phyloP scores from a whole-genome alignment of 306 rosid species.

The Canavalia ensiformis region DNA sequence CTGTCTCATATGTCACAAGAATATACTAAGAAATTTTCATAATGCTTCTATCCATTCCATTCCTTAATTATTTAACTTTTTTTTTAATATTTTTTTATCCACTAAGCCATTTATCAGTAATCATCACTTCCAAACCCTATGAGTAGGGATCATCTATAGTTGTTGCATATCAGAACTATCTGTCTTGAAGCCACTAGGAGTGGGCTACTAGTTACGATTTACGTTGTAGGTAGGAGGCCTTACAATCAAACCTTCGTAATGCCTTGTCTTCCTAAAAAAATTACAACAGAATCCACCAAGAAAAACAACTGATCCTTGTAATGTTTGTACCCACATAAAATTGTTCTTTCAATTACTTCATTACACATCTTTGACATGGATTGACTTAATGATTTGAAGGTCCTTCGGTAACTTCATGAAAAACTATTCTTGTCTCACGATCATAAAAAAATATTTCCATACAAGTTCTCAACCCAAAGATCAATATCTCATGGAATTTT shows the following conservation, averaged over 20 bases:
- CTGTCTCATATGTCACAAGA: background rate
- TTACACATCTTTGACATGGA: background rate
- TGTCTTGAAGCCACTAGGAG: constrained; percentile 8
- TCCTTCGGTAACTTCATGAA: background rate
- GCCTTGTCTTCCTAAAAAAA: background rate
- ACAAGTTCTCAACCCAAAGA: no score
- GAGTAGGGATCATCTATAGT: constrained; percentile 4
- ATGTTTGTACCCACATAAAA: constrained; percentile 18
- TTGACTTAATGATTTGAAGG: background rate
- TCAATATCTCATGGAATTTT: no score
- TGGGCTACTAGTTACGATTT: background rate
- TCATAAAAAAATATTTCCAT: no score
- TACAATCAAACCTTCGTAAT: background rate
- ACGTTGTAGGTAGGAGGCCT: background rate
- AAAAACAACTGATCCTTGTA: background rate
- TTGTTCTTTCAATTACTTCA: constrained; percentile 16
- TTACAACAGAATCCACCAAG: background rate
- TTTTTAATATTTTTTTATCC: background rate
- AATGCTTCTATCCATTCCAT: background rate
- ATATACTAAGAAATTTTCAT: background rate
- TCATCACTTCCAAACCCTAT: background rate
- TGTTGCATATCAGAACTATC: constrained; percentile 21
- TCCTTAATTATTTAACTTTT: background rate
- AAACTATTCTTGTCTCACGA: background rate
- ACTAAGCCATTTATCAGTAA: background rate